Percentiles rank a stretch among this genome's conserved stretches.
Conservation (phyloP, 2,329 filamentous ascomycete species). For the Colletotrichum limetticola region DNA sequence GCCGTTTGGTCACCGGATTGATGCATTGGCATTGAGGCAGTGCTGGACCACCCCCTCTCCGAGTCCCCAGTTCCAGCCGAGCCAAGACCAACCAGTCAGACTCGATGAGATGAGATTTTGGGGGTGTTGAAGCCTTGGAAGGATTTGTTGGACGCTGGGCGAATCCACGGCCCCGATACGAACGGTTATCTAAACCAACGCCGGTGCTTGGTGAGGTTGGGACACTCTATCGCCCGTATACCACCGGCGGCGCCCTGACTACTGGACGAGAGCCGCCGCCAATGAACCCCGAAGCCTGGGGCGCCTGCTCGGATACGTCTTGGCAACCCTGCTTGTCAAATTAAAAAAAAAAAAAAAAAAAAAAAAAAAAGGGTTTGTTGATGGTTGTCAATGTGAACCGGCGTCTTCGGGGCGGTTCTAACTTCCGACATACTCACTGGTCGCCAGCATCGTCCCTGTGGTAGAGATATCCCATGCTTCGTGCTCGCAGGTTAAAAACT, state of each 20-base stretch:
- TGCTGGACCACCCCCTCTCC: conserved; percentile 12
- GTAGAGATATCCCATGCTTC: not conserved
- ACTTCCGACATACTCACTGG: not conserved
- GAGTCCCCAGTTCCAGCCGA: not conserved
- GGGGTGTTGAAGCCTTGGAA: not conserved
- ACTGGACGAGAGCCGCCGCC: not conserved
- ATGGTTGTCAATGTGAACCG: not conserved
- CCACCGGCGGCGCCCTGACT: not conserved
- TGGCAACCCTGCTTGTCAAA: not conserved
- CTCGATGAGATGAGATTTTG: not conserved
- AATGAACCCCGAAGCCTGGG: not conserved
- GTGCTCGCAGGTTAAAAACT: not conserved
- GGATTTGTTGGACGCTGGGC: conserved; percentile 4
- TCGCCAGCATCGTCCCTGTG: not conserved
- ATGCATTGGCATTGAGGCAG: conserved; percentile 30
- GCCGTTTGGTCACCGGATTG: conserved; percentile 18
- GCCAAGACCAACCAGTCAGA: not conserved
- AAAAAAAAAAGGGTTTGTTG: not conserved
- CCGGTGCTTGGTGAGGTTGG: not conserved
- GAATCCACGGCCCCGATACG: conserved; percentile 5
- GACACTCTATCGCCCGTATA: conserved; percentile 7
- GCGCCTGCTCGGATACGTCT: not conserved
- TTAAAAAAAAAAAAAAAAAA: not conserved
- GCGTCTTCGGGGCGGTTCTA: not conserved
- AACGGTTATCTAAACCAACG: conserved; percentile 7